Conservation (phyloP, 768 basidiomycete genomes). For the Russula dissimulans region DNA sequence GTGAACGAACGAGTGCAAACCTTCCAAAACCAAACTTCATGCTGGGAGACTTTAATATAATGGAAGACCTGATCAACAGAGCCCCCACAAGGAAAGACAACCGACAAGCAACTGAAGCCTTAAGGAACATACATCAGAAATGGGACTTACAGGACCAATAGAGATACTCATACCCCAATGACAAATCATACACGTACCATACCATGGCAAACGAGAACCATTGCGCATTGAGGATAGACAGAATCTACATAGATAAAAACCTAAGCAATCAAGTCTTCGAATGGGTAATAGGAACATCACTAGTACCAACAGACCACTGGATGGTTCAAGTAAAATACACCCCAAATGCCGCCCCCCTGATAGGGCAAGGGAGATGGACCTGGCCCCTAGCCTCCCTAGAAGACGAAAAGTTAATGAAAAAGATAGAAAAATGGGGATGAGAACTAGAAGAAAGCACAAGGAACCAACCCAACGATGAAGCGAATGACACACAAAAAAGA, state of each 20-base stretch:
- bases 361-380: slow-evolving; percentile 1
- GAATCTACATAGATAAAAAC: neutral
- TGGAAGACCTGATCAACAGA: neutral
- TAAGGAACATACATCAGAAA: neutral
- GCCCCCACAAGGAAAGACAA: neutral
- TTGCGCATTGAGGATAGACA: neutral
- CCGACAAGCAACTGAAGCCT: accelerated
- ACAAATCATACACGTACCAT: neutral
- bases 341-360: neutral
- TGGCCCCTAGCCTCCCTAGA: neutral
- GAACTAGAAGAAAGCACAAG: too few species aligned
- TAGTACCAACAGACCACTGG: neutral
- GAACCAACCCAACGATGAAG: too few species aligned
- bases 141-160: neutral
- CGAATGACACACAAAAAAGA: too few species aligned
- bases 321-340: neutral
- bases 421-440: too few species aligned
- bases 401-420: neutral
- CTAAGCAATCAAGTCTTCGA: neutral
- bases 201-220: too few species aligned
- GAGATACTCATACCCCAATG: neutral
- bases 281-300: neutral
- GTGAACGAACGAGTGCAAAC: neutral
- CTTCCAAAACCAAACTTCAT: neutral
- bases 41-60: slow-evolving; percentile 1